Percentiles rank a stretch among this genome's conserved stretches.
phyloP scores from a whole-genome alignment of 106 monocot genomes.

The Ottelia alismoides region DNA sequence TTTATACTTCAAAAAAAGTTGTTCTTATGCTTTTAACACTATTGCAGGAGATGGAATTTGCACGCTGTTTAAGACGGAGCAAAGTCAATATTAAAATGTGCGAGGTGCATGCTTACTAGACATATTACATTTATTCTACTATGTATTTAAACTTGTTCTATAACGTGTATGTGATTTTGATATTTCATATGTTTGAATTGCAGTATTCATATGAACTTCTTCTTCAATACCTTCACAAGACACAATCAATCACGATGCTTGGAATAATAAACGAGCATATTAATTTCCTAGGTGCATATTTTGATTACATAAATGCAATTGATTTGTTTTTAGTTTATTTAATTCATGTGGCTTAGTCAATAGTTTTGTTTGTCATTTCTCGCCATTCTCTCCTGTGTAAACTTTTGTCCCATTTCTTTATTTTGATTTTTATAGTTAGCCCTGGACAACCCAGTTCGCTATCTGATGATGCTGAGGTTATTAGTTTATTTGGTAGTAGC shows the following conservation, averaged over 20 bases:
- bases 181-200: conserved; percentile 6
- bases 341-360: too few species aligned
- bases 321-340: too few species aligned
- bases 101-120: conserved; percentile 49
- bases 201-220: conserved; percentile 88
- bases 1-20: background rate
- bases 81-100: conserved; percentile 78
- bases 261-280: conserved; percentile 87
- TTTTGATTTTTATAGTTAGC: conserved; percentile 45
- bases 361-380: too few species aligned
- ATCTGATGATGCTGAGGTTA: conserved; percentile 65
- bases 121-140: too few species aligned
- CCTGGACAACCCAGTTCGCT: conserved; percentile 61
- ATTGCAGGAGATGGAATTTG: conserved; percentile 82
- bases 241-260: conserved; percentile 65
- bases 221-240: conserved; percentile 74
- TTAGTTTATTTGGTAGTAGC: conserved; percentile 52
- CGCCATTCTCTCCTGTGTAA: conserved; percentile 3
- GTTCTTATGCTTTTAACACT: background rate
- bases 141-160: too few species aligned
- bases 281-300: conserved; percentile 66
- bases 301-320: too few species aligned
- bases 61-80: conserved; percentile 54
- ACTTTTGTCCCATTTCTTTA: background rate
- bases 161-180: too few species aligned